Conservation (phyloP, 495 filamentous ascomycete species). For the Podospora pseudoanserina region DNA sequence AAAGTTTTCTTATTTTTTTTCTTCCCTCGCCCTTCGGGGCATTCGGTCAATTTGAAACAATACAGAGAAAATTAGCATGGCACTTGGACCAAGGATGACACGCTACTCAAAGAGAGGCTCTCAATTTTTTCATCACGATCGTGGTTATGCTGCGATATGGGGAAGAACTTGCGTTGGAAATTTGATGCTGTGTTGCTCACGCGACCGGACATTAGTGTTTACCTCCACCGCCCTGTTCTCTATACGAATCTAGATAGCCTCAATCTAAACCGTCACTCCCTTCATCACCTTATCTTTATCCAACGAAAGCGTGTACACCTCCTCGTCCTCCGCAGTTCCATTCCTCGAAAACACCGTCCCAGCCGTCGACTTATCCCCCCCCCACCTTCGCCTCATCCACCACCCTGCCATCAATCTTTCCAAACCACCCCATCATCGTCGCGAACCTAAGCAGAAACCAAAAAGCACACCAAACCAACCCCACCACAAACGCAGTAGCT, state of each 20-base stretch:
- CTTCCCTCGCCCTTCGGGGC: conserved; percentile 29
- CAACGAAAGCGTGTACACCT: background rate
- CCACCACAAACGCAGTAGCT: background rate
- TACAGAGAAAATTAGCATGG: conserved; percentile 98
- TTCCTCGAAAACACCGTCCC: background rate
- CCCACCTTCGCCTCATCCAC: background rate
- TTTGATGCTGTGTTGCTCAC: no score
- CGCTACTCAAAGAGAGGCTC: conserved; percentile 98
- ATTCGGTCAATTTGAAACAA: conserved; percentile 42
- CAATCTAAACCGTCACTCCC: background rate
- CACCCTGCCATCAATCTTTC: background rate
- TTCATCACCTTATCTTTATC: background rate
- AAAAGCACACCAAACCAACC: background rate
- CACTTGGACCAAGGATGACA: conserved; percentile 99
- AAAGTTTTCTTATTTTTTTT: conserved; percentile 25
- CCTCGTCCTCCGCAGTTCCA: background rate
- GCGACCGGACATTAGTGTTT: no score
- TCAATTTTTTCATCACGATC: conserved; percentile 62
- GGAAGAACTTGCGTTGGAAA: background rate
- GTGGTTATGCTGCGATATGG: background rate
- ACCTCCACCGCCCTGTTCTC: no score
- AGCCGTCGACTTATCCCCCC: background rate
- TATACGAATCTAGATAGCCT: background rate
- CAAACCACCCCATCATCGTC: background rate
- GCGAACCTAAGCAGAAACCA: background rate